Base-by-base conservation (phyloP, 306 rosid genomes). In the Herpetospermum pedunculosum region DNA sequence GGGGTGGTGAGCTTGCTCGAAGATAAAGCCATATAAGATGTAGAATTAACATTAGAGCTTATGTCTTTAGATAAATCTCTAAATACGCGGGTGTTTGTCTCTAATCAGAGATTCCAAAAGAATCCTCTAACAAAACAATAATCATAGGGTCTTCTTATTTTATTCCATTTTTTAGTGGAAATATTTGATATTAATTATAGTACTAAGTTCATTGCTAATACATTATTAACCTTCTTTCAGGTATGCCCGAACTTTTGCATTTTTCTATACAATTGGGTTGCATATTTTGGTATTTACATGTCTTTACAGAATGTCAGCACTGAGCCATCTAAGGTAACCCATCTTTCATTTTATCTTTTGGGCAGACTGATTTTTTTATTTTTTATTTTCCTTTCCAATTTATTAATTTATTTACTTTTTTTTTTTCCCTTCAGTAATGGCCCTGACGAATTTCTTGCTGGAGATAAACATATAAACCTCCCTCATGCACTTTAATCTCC, bases 251-350 rank as follows among this genome's bases (percentile, higher is more conserved):
- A 82, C 97, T 32, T 94, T 91, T 69, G 97, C 96, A 32, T 94
- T 94, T 89, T 94, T 94, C 84, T 94, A 94, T 82, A 91, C 97
- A 38, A 94, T 93, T 26, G 98, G 96, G 53, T 81, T 91, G 88
- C 98, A 94, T 76, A 52, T 91, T 55, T 83, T 94, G 83, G 96
- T 91, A 70, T 94, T 94, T 82, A 91, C 96, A 50, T 94, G 96
- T 78, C 98, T 94, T 79, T 94, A 94, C 55, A 87, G 97, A 78
- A 94, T 91, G 97, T 94, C 98, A 13, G 92, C 98, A 70, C 80
- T 94, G 83, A 94, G 97, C 82, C 77, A 94, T 82, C 92, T 91
- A 5, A 80, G 98, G 98, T 91, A 86, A 77, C 73, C 57, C 43
- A 37, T 28, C 38, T 49, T 13, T 18, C 59, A 41, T 29, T 34